These are phyloP conservation scores for Botrytis pseudocinerea DNA, from an alignment of 2,329 filamentous ascomycete genomes.

Conservation along the genomic window DNA sequence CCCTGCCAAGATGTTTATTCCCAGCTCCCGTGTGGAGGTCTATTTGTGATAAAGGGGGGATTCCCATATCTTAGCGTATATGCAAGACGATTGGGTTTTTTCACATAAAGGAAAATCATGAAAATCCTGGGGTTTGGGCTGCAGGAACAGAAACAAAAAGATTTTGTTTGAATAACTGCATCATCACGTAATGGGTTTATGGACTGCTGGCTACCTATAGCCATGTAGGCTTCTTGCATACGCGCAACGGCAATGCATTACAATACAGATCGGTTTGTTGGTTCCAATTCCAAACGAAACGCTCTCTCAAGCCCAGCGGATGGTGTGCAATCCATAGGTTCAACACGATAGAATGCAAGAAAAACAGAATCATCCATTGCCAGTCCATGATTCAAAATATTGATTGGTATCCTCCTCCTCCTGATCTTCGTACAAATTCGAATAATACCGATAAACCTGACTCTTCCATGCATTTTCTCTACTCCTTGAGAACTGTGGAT, in stretches of 20 bases:
- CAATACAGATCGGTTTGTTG: background rate
- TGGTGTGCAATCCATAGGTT: conserved; percentile 1
- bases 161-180: background rate
- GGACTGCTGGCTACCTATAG: background rate
- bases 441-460: background rate
- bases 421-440: background rate
- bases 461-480: background rate
- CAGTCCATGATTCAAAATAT: background rate
- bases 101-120: background rate
- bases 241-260: background rate
- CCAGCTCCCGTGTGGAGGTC: background rate
- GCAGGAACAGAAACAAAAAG: conserved; percentile 7
- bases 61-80: conserved; percentile 11
- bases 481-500: background rate
- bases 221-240: background rate
- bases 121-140: background rate
- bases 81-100: conserved; percentile 18
- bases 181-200: background rate
- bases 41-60: background rate
- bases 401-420: background rate
- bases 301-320: background rate
- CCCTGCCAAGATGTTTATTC: conserved; percentile 18
- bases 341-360: background rate
- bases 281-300: background rate
- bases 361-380: background rate